phyloP scores from a whole-genome alignment of 306 rosid genomes.

The Crotalaria pallida region DNA sequence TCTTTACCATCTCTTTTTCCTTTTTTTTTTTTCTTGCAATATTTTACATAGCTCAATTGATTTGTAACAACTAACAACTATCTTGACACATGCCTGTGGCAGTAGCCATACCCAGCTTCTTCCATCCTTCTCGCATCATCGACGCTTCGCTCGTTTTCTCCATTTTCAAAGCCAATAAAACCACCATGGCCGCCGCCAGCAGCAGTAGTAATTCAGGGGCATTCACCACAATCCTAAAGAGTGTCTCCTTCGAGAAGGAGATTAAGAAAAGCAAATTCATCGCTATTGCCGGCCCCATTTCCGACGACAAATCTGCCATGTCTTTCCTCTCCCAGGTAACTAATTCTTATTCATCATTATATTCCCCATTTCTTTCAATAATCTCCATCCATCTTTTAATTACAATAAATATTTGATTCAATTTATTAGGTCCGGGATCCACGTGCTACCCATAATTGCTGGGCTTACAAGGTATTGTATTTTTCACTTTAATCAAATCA shows the following conservation, averaged over 20 bases:
- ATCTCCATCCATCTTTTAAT: neutral
- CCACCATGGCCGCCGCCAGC: constrained; percentile 43
- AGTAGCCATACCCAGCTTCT: constrained; percentile 11
- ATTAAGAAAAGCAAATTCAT: constrained; percentile 90
- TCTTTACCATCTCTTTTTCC: too few species aligned
- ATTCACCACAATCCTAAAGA: constrained; percentile 65
- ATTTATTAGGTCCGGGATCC: constrained; percentile 65
- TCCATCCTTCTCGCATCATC: constrained; percentile 21
- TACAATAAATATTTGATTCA: neutral
- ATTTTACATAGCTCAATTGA: neutral
- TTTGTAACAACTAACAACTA: neutral
- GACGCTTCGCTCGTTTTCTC: constrained; percentile 42
- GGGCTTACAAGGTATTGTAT: constrained; percentile 78
- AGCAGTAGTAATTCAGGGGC: constrained; percentile 38
- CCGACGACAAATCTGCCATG: constrained; percentile 72
- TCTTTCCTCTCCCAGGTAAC: constrained; percentile 86
- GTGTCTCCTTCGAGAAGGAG: constrained; percentile 53
- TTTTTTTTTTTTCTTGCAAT: too few species aligned
- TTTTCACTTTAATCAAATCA: neutral
- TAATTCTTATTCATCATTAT: neutral
- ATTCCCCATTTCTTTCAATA: neutral
- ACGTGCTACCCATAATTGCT: constrained; percentile 85
- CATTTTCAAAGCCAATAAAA: constrained; percentile 28
- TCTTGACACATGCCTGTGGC: constrained; percentile 35
- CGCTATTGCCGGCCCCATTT: constrained; percentile 69